These are phyloP conservation scores for Talaromyces borbonicus DNA, from an alignment of 495 filamentous ascomycete species.

Conservation along the genomic window DNA sequence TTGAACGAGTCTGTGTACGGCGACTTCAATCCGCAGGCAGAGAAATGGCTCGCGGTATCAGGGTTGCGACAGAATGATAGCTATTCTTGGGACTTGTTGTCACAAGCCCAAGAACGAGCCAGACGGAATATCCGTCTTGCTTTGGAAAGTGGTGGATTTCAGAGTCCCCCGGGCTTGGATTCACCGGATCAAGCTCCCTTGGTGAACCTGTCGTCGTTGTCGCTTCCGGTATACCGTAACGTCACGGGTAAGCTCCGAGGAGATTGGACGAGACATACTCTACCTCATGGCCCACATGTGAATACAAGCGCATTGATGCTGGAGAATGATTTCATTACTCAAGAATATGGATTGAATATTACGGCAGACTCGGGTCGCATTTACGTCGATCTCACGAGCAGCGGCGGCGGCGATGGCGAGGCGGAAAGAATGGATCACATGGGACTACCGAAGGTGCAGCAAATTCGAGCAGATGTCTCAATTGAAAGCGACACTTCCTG, in stretches of 20 bases:
- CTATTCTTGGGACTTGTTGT: constrained; percentile 60
- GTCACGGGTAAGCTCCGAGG: constrained; percentile 68
- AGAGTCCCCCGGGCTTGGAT: constrained; percentile 20
- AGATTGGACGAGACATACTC: constrained; percentile 54
- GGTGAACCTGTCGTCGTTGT: constrained; percentile 31
- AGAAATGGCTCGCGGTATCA: constrained; percentile 63
- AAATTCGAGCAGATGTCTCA: constrained; percentile 54
- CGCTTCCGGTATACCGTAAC: constrained; percentile 62
- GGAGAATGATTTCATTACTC: constrained; percentile 39
- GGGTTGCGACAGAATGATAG: constrained; percentile 64
- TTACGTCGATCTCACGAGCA: constrained; percentile 36
- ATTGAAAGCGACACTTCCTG: constrained; percentile 58
- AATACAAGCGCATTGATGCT: constrained; percentile 43
- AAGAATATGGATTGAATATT: constrained; percentile 57
- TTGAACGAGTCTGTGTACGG: constrained; percentile 66
- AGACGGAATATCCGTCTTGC: constrained; percentile 37
- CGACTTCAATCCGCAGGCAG: constrained; percentile 52
- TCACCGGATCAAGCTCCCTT: constrained; percentile 32
- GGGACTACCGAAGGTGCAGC: constrained; percentile 37
- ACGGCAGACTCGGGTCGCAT: constrained; percentile 46
- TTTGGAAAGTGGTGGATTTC: constrained; percentile 28
- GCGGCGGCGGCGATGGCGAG: too few species aligned
- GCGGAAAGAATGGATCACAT: constrained; percentile 21
- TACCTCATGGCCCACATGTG: constrained; percentile 24
- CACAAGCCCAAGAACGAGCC: constrained; percentile 45